A percentile compares a stretch with the other conserved stretches of the same genome.
Conservation (phyloP, 1,284 basidiomycete genomes). For the Malassezia arunalokei region DNA sequence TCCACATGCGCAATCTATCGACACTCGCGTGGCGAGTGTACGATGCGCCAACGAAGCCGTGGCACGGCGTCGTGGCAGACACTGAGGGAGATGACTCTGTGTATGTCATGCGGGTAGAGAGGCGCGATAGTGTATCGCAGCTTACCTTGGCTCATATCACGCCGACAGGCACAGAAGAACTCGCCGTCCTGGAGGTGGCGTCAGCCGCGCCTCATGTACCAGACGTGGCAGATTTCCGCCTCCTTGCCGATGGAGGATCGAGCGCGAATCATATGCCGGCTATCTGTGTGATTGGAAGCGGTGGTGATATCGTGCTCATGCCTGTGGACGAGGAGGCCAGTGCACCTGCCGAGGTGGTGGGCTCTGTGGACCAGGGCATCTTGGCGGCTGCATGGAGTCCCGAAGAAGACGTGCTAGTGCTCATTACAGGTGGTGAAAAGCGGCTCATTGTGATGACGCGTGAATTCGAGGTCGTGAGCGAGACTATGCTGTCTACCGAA, state of each 20-base stretch:
- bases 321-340: constrained; percentile 14
- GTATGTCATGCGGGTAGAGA: background rate
- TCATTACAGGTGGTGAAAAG: constrained; percentile 49
- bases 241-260: constrained; percentile 33
- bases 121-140: background rate
- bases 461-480: constrained; percentile 74
- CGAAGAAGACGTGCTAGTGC: constrained; percentile 69
- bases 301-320: constrained; percentile 36
- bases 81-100: constrained; percentile 1
- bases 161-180: background rate
- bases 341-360: constrained; percentile 46
- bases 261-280: constrained; percentile 26
- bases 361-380: constrained; percentile 73
- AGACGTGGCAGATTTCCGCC: constrained; percentile 26
- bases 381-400: constrained; percentile 75
- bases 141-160: constrained; percentile 3
- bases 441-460: constrained; percentile 79
- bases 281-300: constrained; percentile 30
- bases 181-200: constrained; percentile 9
- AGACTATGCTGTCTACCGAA: constrained; percentile 58
- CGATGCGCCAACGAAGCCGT: background rate
- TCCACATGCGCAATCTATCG: constrained; percentile 10
- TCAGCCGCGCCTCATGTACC: background rate
- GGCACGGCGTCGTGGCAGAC: constrained; percentile 10
- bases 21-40: constrained; percentile 6